These are phyloP conservation scores for Heliamphora pulchella DNA, from an alignment of 179 eudicot genomes.

Conservation along the genomic window DNA sequence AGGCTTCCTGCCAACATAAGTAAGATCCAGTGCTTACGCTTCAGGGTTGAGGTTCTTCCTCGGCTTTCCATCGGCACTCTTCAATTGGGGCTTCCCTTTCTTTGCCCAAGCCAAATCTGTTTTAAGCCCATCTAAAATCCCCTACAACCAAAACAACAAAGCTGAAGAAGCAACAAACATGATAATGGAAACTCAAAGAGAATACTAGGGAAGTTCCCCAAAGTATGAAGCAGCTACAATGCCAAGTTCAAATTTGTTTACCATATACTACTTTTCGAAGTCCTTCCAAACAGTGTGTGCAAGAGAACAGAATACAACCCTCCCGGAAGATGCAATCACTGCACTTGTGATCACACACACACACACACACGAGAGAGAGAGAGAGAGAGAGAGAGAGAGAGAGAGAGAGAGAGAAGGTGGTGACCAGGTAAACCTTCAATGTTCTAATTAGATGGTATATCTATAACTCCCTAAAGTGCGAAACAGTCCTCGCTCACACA, in stretches of 20 bases:
- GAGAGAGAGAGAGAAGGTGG: not conserved
- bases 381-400: too few species aligned
- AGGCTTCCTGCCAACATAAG: not conserved
- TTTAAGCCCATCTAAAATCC: conserved; percentile 48
- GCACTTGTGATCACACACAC: not conserved
- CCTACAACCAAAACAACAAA: conserved; percentile 32
- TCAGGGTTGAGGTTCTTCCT: conserved; percentile 78
- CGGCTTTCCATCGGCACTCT: conserved; percentile 63
- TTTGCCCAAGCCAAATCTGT: conserved; percentile 74
- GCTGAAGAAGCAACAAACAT: not conserved
- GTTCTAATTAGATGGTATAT: not conserved
- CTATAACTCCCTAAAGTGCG: not conserved
- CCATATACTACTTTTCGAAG: not conserved
- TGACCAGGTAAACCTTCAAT: not conserved
- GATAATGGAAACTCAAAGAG: not conserved
- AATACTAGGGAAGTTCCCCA: not conserved
- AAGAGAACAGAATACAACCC: not conserved
- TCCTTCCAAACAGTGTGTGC: not conserved
- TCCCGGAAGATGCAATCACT: not conserved
- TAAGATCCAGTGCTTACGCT: conserved; percentile 37
- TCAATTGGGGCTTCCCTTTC: conserved; percentile 81
- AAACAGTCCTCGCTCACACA: conserved; percentile 1
- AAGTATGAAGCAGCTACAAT: not conserved
- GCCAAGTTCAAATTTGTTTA: not conserved
- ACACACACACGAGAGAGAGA: not conserved